These are phyloP conservation scores for Odontarrhena argentea DNA, from an alignment of 345 rosid genomes.

Conservation along the genomic window DNA sequence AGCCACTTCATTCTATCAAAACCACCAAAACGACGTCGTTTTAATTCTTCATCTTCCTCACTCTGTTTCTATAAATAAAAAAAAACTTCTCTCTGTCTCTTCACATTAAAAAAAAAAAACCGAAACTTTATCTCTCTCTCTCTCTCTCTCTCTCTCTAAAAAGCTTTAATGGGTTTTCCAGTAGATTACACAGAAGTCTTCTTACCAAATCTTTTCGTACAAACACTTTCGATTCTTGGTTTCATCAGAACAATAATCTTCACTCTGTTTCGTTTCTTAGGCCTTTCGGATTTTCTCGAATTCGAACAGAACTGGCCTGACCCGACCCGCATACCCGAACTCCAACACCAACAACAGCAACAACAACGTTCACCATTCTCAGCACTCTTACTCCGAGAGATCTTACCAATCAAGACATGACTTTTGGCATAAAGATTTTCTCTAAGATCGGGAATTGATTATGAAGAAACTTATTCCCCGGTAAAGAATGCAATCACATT, in stretches of 20 bases:
- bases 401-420: constrained; percentile 53
- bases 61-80: constrained; percentile 30
- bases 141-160: constrained; percentile 9
- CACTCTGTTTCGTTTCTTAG: constrained; percentile 56
- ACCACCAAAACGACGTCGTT: constrained; percentile 30
- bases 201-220: constrained; percentile 72
- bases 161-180: constrained; percentile 72
- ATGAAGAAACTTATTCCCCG: too few species aligned
- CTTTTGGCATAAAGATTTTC: too few species aligned
- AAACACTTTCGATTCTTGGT: constrained; percentile 63
- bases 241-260: constrained; percentile 56
- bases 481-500: too few species aligned
- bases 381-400: constrained; percentile 77
- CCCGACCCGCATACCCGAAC: constrained; percentile 42
- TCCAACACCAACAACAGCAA: too few species aligned
- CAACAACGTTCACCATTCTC: constrained; percentile 53
- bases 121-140: constrained; percentile 11
- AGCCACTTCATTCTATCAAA: constrained; percentile 31
- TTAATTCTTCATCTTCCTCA: constrained; percentile 28
- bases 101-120: constrained; percentile 16
- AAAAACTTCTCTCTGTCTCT: constrained; percentile 15
- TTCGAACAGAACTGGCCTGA: constrained; percentile 58
- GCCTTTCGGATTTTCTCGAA: constrained; percentile 81
- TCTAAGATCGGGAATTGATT: too few species aligned
- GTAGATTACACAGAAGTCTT: constrained; percentile 75